Conservation (phyloP, 768 basidiomycete genomes). For the Agaricus subrufescens region DNA sequence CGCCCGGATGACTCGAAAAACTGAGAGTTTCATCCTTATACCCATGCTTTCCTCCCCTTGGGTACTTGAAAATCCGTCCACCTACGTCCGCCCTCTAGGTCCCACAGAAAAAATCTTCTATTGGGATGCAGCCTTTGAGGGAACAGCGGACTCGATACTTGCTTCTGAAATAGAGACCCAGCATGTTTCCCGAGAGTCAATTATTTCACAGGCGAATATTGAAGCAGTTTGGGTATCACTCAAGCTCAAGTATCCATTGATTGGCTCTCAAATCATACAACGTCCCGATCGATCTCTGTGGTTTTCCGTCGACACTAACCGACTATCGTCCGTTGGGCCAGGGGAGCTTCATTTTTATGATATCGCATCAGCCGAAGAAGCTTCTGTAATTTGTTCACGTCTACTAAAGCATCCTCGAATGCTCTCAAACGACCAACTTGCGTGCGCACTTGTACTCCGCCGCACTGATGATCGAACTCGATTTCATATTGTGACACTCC, state of each 20-base stretch:
- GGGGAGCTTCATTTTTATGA: conserved; percentile 34
- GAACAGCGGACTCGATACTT: conserved; percentile 40
- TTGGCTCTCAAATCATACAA: conserved; percentile 35
- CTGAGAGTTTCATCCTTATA: background rate
- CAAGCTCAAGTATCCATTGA: conserved; percentile 47
- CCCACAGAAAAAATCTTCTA: conserved; percentile 35
- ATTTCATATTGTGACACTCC: conserved; percentile 38
- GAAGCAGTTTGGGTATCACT: conserved; percentile 37
- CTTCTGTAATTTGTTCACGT: conserved; percentile 18
- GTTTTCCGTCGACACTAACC: conserved; percentile 38
- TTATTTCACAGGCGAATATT: conserved; percentile 27
- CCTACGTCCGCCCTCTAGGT: conserved; percentile 26
- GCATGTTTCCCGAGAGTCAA: conserved; percentile 10
- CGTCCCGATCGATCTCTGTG: conserved; percentile 22
- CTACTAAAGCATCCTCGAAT: conserved; percentile 28
- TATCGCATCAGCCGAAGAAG: conserved; percentile 31
- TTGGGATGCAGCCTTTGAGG: conserved; percentile 35
- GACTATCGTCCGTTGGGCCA: conserved; percentile 23
- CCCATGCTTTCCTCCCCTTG: conserved; percentile 9
- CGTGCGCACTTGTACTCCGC: conserved; percentile 36
- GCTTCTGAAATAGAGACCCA: conserved; percentile 25
- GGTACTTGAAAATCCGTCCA: conserved; percentile 4
- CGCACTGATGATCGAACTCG: conserved; percentile 29
- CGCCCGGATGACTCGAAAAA: background rate
- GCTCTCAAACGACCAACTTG: conserved; percentile 39